A percentile compares a stretch with the other conserved stretches of the same genome.
Conservation (phyloP, 352 stramenopile species). For the Bremia lactucae region DNA sequence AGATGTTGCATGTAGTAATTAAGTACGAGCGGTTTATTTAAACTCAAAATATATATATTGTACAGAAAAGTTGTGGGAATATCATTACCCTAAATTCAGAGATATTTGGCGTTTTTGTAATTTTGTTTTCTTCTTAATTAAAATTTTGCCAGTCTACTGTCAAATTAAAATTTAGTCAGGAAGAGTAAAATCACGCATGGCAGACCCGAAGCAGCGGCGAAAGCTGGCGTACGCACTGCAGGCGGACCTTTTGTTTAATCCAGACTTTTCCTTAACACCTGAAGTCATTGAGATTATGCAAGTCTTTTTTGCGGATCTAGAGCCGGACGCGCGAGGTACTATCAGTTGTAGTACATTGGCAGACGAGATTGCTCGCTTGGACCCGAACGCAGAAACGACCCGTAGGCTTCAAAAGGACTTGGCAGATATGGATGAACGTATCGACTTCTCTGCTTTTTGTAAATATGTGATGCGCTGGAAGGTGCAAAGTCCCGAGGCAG, state of each 20-base stretch:
- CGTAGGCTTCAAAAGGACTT: conserved; percentile 37
- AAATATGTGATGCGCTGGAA: conserved; percentile 75
- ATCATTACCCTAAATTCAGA: no score
- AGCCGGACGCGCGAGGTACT: conserved; percentile 34
- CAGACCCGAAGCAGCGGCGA: conserved; percentile 7
- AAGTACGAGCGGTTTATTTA: no score
- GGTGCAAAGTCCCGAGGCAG: conserved; percentile 42
- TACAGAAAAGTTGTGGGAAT: no score
- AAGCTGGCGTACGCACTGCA: conserved; percentile 43
- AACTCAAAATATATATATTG: no score
- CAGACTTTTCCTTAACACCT: conserved; percentile 68
- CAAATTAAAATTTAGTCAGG: no score
- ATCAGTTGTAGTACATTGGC: conserved; percentile 43
- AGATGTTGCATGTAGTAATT: no score
- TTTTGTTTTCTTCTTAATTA: no score
- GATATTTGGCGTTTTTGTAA: no score
- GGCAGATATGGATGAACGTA: conserved; percentile 19
- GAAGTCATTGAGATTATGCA: conserved; percentile 77
- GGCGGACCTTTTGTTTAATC: conserved; percentile 70
- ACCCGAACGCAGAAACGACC: conserved; percentile 42
- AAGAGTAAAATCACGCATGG: no score
- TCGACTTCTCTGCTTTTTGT: conserved; percentile 69
- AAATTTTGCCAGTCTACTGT: no score
- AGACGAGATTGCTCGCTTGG: conserved; percentile 52
- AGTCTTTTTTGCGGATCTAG: conserved; percentile 63